Evolutionary conservation across 768 basidiomycete genomes (phyloP), one percentile per base, ranked within the genome.

Genomic region (Phlegmacium glaucopus): DNA sequence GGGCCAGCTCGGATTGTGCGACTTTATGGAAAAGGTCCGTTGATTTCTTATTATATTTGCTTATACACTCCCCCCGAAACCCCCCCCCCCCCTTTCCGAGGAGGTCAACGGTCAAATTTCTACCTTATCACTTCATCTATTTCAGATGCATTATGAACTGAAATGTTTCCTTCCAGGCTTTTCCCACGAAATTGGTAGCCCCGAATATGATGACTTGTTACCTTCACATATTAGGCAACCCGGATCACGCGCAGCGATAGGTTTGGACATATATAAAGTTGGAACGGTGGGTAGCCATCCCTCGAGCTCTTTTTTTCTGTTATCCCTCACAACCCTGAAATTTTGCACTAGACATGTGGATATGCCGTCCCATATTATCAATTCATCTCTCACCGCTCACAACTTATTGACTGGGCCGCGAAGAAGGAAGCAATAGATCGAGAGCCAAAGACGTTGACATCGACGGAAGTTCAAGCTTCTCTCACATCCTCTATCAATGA

Each of bases 181-280:
- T 1, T 76, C 78, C 11, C 68, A 83, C 50, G 83, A 87, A 56
- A 78, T 80, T 54, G 84, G 82, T 4, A 78, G 79, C 1, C 72
- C 76, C 1, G 82, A 83, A 52, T 87, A 82, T 53, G 70, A 82
- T 44, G 61, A 58, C 1, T 70, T 79, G 35, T 69, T 87, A 16
- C 72, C 78, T 0, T 59, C 66, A 0, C 64, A 67, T 18, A 61
- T 59, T 27, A 74, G 83, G 9, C 70, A 72, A 48, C 69, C 77
- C 4, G 83, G 84, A 15, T 81, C 83, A 1, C 76, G 84, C 17
- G 72, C 82, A 4, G 71, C 77, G 28, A 81, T 87, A 52, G 67
- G 83, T 44, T 57, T 87, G 13, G 75, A 85, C 51, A 72, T 87
- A 9, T 68, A 77, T 60, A 79, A 79, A 66, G 80, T 85, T 46